Evolutionary conservation across 2,329 filamentous ascomycete species (phyloP), one percentile per base, ranked within the genome.

Genomic region (Phaeosphaeriaceae sp.): DNA sequence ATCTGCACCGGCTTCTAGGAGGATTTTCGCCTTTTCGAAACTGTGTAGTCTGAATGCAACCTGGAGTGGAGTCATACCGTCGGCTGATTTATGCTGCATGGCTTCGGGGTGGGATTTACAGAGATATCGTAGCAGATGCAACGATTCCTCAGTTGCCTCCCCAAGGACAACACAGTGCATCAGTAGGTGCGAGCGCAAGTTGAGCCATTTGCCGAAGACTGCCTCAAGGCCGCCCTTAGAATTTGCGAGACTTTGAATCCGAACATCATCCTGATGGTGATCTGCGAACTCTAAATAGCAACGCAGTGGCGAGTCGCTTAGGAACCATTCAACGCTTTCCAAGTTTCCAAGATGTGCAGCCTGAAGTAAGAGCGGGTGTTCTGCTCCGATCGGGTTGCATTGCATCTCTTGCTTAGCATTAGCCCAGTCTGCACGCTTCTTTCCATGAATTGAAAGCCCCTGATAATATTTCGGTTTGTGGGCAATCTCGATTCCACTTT

Each of bases 311-410:
- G 83, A 81, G 52, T 90, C 87, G 48, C 87, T 86, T 46, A 91
- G 72, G 68, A 93, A 90, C 84, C 89, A 95, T 64, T 94, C 86
- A 0, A 90, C 83, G 15, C 81, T 81, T 32, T 87, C 82, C n/a
- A 93, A 67, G 16, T 78, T 87, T 3, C 85, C 84, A 2, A 61
- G 60, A 7, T 74, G 61, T 11, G 83, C 85, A 36, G 86, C 85
- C 52, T 80, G 74, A 1, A 89, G 77, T 7, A 89, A 73, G 3
- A 87, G 88, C 2, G 86, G 82, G 16, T 63, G 53, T 13, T 58
- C 43, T 16, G 49, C 50, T 3, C 44, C 46, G 12, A 36, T 17
- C 16, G 46, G 18, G 30, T 50, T 42, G 13, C 34, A 29, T 23
- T 53, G 42, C 2, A 28, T 39, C n/a, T 53, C 53, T 30, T 55